Base-by-base conservation (phyloP, 108 stramenopile species). In the Cylindrotheca closterium region DNA sequence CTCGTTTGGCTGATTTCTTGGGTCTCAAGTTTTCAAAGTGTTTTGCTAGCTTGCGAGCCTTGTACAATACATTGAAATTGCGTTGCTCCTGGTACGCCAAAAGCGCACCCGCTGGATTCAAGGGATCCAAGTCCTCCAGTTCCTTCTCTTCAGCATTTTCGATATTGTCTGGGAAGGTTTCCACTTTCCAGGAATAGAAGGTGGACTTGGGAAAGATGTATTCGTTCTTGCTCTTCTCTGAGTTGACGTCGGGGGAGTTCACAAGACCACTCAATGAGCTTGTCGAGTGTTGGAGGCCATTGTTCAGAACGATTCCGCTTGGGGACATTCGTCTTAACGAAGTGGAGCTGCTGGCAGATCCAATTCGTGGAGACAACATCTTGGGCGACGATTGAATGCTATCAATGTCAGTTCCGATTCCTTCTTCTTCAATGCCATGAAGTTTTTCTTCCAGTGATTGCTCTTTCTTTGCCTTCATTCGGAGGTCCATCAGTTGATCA, bases 101-200 rank as follows among this genome's bases (percentile, higher is more conserved):
- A 8, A 91, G 68, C 29, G 87, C 92, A 22, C 92, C 94, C 7
- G 60, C 75, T 12, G 80, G 81, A 63, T 89, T 84, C 58, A 96
- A 75, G 22, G 88, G 85, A 63, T 97, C 96, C 26, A 47, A 72
- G 47, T 47, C 47, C 30, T 47, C 73, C 4, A 47, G 52, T 51
- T 47, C 69, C 27, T 53, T 60, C 2, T 55, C 58, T 15, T 65
- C 67, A 2, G 30, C 30, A 31, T 59, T 59, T 24, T 67, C 67
- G 45, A 46, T 67, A 46, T 53, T 78, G 10, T 33, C 55, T 25
- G 71, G 70, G 67, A 92, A 95, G 48, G 67, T 62, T 12, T 74
- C 75, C 49, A 71, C 80, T 55, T 89, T 85, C 91, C 91, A 95
- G 15, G 28, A 33, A 55, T 77, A 95, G 60, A 89, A 86, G 29